A percentile compares a stretch with the other conserved stretches of the same genome.
These are phyloP conservation scores for Colletotrichum australisinense DNA, from an alignment of 2,329 filamentous ascomycete genomes.

Conservation along the genomic window DNA sequence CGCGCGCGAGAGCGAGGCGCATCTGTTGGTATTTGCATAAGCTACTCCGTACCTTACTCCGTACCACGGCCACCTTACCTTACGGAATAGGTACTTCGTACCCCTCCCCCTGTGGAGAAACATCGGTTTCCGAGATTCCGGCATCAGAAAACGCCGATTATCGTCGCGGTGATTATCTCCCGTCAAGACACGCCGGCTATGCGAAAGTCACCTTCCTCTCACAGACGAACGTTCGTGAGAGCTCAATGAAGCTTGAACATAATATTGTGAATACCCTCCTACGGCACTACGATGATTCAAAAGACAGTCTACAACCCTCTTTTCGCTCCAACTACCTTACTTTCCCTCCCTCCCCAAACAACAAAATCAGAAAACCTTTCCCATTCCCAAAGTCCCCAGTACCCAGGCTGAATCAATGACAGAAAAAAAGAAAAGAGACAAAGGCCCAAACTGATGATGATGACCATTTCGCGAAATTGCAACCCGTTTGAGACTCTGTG, in stretches of 20 bases:
- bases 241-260: too few species aligned
- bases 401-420: neutral
- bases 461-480: neutral
- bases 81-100: too few species aligned
- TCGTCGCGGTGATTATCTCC: neutral
- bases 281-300: neutral
- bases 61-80: neutral
- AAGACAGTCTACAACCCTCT: neutral
- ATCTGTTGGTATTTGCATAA: neutral
- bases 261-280: too few species aligned
- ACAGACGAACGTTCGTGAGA: too few species aligned
- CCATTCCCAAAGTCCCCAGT: neutral
- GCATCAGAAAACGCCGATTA: slow-evolving; percentile 5
- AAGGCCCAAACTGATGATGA: neutral
- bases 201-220: too few species aligned
- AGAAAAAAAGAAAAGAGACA: neutral
- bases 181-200: too few species aligned
- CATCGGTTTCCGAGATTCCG: slow-evolving; percentile 21
- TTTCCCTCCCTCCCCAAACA: too few species aligned
- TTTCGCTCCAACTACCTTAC: neutral
- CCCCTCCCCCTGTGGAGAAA: neutral
- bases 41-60: too few species aligned
- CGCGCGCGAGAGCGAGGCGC: neutral
- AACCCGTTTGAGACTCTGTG: neutral
- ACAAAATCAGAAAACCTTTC: neutral